Percentiles rank a stretch among this genome's conserved stretches.
These are phyloP conservation scores for Penicillium crystallinum DNA, from an alignment of 495 filamentous ascomycete species.

Conservation along the genomic window DNA sequence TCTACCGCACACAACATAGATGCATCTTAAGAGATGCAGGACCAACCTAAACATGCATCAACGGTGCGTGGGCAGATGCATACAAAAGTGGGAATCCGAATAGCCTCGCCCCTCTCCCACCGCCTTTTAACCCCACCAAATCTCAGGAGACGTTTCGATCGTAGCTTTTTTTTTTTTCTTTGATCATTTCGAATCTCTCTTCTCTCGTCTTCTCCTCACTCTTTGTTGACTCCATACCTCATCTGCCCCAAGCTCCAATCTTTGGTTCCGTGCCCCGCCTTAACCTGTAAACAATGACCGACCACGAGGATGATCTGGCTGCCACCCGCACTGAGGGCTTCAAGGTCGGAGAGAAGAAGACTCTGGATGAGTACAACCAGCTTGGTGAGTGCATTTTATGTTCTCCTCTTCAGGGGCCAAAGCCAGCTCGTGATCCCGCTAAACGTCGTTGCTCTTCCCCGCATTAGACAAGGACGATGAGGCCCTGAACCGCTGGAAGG, in stretches of 20 bases:
- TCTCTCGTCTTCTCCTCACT: not conserved
- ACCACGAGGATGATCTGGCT: slow-evolving; percentile 75
- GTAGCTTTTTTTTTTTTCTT: slow-evolving; percentile 6
- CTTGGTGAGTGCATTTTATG: slow-evolving; percentile 61
- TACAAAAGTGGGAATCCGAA: slow-evolving; percentile 17
- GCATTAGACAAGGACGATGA: slow-evolving; percentile 66
- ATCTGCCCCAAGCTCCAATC: not conserved
- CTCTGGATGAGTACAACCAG: slow-evolving; percentile 82
- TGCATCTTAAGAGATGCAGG: too few species aligned
- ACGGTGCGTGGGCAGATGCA: not conserved
- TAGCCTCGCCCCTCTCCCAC: slow-evolving; percentile 38
- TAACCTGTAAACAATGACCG: slow-evolving; percentile 54
- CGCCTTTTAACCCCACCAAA: slow-evolving; percentile 44
- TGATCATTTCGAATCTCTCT: not conserved
- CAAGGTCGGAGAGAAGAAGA: slow-evolving; percentile 98
- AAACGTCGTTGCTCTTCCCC: slow-evolving; percentile 2
- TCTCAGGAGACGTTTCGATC: slow-evolving; percentile 19
- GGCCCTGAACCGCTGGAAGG: slow-evolving; percentile 93
- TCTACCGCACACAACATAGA: not conserved
- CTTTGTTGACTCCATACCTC: not conserved
- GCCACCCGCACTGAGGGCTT: slow-evolving; percentile 88
- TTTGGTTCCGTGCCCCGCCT: slow-evolving; percentile 17
- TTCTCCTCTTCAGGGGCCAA: not conserved
- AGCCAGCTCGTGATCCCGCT: not conserved
- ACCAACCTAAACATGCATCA: slow-evolving; percentile 3